Percentiles rank a stretch among this genome's conserved stretches.
These are phyloP conservation scores for Whalleya microplaca DNA, from an alignment of 2,329 filamentous ascomycete species.

Conservation along the genomic window DNA sequence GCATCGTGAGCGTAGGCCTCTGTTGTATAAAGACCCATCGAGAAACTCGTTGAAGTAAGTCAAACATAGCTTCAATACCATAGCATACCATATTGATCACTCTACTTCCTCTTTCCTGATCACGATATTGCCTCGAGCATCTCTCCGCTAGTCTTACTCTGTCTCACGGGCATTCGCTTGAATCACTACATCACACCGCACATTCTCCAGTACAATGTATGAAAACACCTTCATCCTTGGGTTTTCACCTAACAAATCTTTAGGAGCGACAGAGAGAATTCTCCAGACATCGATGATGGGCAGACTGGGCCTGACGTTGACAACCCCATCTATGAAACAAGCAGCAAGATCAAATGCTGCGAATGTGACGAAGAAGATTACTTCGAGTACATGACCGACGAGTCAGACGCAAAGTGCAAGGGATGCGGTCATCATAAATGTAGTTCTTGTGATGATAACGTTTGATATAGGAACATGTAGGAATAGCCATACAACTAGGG, in stretches of 20 bases:
- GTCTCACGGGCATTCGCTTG: background rate
- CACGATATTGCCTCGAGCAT: background rate
- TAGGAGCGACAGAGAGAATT: slow-evolving; percentile 4
- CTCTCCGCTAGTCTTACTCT: background rate
- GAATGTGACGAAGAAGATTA: slow-evolving; percentile 8
- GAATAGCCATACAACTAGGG: too few relatives aligned
- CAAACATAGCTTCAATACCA: slow-evolving; percentile 1
- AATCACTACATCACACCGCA: background rate
- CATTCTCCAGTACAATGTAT: slow-evolving; percentile 13
- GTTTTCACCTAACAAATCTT: slow-evolving; percentile 3
- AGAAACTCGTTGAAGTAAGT: slow-evolving; percentile 2
- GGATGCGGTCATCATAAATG: slow-evolving; percentile 8
- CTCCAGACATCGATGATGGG: too few relatives aligned
- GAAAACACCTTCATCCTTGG: background rate
- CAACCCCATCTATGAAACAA: background rate
- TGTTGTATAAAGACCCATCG: slow-evolving; percentile 15
- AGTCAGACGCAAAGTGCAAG: slow-evolving; percentile 9
- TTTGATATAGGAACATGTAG: background rate
- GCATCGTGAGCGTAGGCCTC: slow-evolving; percentile 1
- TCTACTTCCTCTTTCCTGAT: background rate
- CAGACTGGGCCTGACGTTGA: background rate
- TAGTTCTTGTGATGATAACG: slow-evolving; percentile 1
- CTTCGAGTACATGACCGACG: slow-evolving; percentile 13
- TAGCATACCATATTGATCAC: background rate
- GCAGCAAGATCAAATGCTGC: slow-evolving; percentile 10